Evolutionary conservation across 2,329 filamentous ascomycete species (phyloP), one percentile per base, ranked within the genome.

Genomic region (Fusarium chaquense): DNA sequence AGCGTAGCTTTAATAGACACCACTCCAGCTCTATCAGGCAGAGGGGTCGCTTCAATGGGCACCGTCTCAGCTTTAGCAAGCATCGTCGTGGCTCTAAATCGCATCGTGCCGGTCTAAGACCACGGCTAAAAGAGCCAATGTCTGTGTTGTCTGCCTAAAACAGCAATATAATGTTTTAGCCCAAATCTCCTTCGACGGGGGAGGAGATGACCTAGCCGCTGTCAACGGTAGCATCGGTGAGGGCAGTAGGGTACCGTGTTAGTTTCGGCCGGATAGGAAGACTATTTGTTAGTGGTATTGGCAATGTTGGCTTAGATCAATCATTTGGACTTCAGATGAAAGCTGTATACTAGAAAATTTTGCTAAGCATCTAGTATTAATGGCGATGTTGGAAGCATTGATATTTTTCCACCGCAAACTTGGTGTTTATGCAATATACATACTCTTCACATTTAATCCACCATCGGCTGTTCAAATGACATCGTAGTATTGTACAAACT

Each of bases 201-300:
- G 22, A 18, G 5, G 13, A 40, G 41, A 36, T 6, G 28, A n/a
- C 30, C 18, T 6, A 46, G 40, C 61, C 61, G 61, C 62, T 65
- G 47, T 65, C 47, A 54, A 60, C 53, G 54, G 62, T 65, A 53
- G 35, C 30, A 65, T 28, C 32, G 47, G 54, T 61, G 36, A 43
- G 18, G 38, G 36, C 38, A 13, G 16, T 22, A 47, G 18, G 54
- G 44, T 50, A 20, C n/a, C 13, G 12, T 5, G 18, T 61, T 65
- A 65, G 62, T 36, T 49, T 30, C 20, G 22, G 46, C 28, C 35
- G 62, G 62, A 43, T 36, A 11, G 9, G 3, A 6, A n/a, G 24
- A 28, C 38, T 44, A 52, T 6, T 32, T n/a, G 15, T 62, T 58
- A 44, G 43, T 28, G 26, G 4, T 32, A 22, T 35, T 38, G 44